These are phyloP conservation scores for Didymosphaeria variabile DNA, from an alignment of 2,329 filamentous ascomycete species.

Conservation along the genomic window DNA sequence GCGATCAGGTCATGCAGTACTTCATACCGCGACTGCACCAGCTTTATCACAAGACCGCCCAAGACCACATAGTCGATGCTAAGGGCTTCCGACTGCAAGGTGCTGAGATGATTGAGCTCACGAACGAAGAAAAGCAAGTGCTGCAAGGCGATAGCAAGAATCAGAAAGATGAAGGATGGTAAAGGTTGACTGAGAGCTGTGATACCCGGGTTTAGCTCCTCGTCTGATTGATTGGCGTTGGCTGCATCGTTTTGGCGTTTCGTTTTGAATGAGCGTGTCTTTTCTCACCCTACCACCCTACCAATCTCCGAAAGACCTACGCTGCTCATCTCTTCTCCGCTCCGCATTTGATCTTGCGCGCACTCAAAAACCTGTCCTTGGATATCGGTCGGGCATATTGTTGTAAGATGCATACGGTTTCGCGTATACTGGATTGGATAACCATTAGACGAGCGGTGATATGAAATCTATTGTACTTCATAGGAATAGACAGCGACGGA, in stretches of 20 bases:
- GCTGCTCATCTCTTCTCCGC: too few relatives aligned
- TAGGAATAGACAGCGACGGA: not conserved
- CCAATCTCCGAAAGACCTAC: not conserved
- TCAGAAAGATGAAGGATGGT: constrained; percentile 47
- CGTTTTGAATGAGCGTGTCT: not conserved
- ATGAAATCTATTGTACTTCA: not conserved
- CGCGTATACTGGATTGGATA: not conserved
- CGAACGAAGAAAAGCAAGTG: constrained; percentile 40
- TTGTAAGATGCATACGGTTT: not conserved
- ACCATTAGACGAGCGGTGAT: not conserved
- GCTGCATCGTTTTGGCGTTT: constrained; percentile 5
- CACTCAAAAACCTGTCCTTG: not conserved
- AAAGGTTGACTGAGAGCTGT: not conserved
- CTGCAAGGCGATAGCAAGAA: constrained; percentile 36
- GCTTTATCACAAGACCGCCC: constrained; percentile 38
- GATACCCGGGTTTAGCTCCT: constrained; percentile 2
- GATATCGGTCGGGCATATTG: not conserved
- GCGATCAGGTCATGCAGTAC: constrained; percentile 49
- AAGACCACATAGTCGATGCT: constrained; percentile 44
- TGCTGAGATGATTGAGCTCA: constrained; percentile 44
- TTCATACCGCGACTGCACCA: constrained; percentile 47
- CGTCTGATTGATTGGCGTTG: not conserved
- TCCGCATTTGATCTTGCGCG: not conserved
- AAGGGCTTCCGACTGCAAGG: constrained; percentile 46
- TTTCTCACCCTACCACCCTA: not conserved